Conservation (phyloP, 371 early-diverging fungal species). For the Batrachochytrium dendrobatidis region DNA sequence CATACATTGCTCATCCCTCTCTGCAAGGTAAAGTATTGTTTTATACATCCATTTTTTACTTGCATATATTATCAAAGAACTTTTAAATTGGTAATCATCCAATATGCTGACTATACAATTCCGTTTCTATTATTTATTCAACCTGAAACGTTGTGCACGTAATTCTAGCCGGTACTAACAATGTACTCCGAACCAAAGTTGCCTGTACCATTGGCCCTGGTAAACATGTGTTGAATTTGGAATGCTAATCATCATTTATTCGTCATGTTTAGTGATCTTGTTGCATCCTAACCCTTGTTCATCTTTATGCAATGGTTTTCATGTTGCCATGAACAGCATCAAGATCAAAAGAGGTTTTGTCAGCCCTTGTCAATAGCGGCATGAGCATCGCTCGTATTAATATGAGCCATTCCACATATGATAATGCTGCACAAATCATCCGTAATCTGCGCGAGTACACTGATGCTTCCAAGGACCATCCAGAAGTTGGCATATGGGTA, state of each 20-base stretch:
- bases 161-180: too few species aligned
- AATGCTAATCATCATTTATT: too few species aligned
- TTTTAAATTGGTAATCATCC: too few species aligned
- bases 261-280: too few species aligned
- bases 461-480: constrained; percentile 20
- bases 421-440: constrained; percentile 39
- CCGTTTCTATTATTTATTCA: too few species aligned
- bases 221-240: background rate
- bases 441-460: constrained; percentile 36
- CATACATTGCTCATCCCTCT: too few species aligned
- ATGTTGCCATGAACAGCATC: constrained; percentile 19
- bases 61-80: too few species aligned
- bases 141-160: too few species aligned
- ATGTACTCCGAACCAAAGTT: constrained; percentile 39
- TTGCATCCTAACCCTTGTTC: background rate
- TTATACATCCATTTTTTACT: too few species aligned
- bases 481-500: constrained; percentile 41
- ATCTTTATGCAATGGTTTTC: background rate
- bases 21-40: too few species aligned
- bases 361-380: constrained; percentile 42
- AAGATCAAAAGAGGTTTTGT: constrained; percentile 28
- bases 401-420: constrained; percentile 49
- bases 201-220: constrained; percentile 43
- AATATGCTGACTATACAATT: too few species aligned
- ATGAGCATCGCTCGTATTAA: constrained; percentile 57